A percentile compares a stretch with the other conserved stretches of the same genome.
phyloP scores from a whole-genome alignment of 2,329 filamentous ascomycete species.

The Fusarium nematophilum region DNA sequence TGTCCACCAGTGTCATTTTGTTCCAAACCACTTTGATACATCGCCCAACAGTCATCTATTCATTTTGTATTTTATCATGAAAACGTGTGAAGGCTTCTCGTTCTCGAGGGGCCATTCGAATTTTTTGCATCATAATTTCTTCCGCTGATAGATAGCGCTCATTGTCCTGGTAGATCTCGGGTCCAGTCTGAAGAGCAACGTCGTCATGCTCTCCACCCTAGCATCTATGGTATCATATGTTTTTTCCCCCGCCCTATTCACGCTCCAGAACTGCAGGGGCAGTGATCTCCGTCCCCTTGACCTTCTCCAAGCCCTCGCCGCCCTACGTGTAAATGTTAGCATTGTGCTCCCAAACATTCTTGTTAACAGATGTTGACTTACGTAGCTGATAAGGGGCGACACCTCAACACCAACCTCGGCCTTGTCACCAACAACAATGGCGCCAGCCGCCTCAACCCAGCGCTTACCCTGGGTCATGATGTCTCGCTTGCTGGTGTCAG shows the following conservation, averaged over 20 bases:
- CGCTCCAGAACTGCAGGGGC: constrained; percentile 64
- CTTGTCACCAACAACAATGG: constrained; percentile 73
- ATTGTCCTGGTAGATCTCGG: constrained; percentile 2
- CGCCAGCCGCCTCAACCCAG: constrained; percentile 86
- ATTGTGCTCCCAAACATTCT: background rate
- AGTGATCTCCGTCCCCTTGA: constrained; percentile 64
- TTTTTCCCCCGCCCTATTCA: constrained; percentile 44
- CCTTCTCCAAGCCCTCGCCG: constrained; percentile 70
- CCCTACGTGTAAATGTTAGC: constrained; percentile 55
- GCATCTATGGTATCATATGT: constrained; percentile 29
- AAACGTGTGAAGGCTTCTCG: constrained; percentile 3
- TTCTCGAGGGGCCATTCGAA: background rate
- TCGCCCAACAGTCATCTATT: background rate
- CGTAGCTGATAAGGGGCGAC: constrained; percentile 93
- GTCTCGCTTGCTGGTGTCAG: constrained; percentile 90
- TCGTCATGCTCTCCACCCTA: constrained; percentile 28
- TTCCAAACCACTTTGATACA: too few relatives aligned
- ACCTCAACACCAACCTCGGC: constrained; percentile 84
- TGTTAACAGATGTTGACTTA: constrained; percentile 63
- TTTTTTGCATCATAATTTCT: background rate
- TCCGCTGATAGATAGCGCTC: too few relatives aligned
- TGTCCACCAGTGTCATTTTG: too few relatives aligned
- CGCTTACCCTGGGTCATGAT: constrained; percentile 90
- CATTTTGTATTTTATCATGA: constrained; percentile 24
- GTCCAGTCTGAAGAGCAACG: constrained; percentile 19